Percentiles rank a stretch among this genome's conserved stretches.
Evolutionary conservation across 352 stramenopile genomes (phyloP).

Genomic region (Plasmopara halstedii): DNA sequence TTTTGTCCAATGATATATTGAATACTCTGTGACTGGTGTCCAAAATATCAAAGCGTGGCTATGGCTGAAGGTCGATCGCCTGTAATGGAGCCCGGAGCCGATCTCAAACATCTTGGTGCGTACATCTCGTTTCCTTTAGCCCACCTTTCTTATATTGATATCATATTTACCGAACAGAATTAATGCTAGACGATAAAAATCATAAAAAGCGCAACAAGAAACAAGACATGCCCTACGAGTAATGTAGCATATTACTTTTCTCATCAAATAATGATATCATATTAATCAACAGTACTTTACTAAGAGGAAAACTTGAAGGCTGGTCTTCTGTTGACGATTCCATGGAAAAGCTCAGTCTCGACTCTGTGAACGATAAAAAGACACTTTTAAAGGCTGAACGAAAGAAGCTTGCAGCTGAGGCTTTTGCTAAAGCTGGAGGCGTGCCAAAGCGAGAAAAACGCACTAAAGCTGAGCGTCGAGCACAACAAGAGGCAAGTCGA

Average conservation of each 20-base stretch:
- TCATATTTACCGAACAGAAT: constrained; percentile 7
- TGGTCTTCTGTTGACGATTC: constrained; percentile 47
- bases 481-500: constrained; percentile 87
- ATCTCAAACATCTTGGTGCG: constrained; percentile 44
- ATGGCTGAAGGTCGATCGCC: constrained; percentile 40
- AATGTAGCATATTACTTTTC: not conserved
- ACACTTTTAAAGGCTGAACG: constrained; percentile 53
- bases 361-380: constrained; percentile 24
- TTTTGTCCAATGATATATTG: not conserved
- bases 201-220: constrained; percentile 22
- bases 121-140: too few relatives aligned
- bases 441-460: constrained; percentile 75
- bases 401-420: constrained; percentile 65
- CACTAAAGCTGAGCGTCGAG: constrained; percentile 89
- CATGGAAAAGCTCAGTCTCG: constrained; percentile 55
- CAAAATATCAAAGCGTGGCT: not conserved
- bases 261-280: not conserved
- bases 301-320: constrained; percentile 46
- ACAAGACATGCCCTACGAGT: constrained; percentile 30
- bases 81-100: constrained; percentile 30
- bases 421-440: constrained; percentile 42
- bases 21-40: not conserved
- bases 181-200: constrained; percentile 26
- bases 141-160: too few relatives aligned
- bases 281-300: constrained; percentile 6